These are phyloP conservation scores for Brasenia schreberi DNA, from an alignment of 164 flowering plant genomes.

Conservation along the genomic window DNA sequence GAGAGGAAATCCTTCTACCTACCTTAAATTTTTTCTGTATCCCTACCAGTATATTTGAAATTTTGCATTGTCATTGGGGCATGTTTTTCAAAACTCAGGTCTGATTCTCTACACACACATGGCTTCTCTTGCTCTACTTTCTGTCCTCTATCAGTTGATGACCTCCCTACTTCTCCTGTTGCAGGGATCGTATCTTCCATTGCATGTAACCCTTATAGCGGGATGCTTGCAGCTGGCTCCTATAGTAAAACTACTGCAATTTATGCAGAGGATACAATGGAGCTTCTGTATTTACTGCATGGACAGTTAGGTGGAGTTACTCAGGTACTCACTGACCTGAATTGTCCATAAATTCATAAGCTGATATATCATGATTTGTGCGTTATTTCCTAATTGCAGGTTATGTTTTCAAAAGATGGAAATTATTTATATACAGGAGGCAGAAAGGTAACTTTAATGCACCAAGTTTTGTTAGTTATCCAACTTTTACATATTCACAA, in stretches of 20 bases:
- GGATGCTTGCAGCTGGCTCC: constrained; percentile 85
- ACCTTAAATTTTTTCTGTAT: too few relatives aligned
- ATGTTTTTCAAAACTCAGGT: too few relatives aligned
- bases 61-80: too few relatives aligned
- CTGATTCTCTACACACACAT: too few relatives aligned
- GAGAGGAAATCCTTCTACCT: too few relatives aligned
- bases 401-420: constrained; percentile 89
- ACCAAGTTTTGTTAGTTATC: background rate
- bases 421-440: constrained; percentile 86
- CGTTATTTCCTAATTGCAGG: constrained; percentile 25
- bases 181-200: constrained; percentile 80
- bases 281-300: constrained; percentile 72
- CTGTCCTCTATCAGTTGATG: background rate
- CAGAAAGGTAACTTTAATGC: constrained; percentile 49
- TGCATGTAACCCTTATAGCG: constrained; percentile 70
- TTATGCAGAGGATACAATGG: constrained; percentile 85
- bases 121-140: too few relatives aligned
- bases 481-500: background rate
- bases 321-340: constrained; percentile 25
- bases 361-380: background rate
- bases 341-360: background rate
- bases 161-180: background rate
- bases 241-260: constrained; percentile 80
- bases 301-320: constrained; percentile 98
- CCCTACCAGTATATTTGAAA: too few relatives aligned